Conservation (phyloP, 495 filamentous ascomycete genomes). For the Chlorociboria aeruginascens region DNA sequence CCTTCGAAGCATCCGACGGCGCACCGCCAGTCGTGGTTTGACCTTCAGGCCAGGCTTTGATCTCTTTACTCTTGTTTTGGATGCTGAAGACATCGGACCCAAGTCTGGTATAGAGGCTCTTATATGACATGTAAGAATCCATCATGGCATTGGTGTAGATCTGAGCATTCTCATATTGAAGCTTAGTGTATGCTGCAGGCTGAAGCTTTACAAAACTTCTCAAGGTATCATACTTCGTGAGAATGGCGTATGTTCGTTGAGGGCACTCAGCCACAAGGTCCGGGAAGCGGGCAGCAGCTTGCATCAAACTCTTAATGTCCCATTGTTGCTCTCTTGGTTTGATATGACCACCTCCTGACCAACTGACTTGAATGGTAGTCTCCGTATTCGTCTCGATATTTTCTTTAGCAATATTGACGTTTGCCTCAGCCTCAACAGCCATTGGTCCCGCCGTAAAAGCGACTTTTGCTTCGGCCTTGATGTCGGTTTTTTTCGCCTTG, state of each 20-base stretch:
- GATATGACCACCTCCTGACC: slow-evolving; percentile 18
- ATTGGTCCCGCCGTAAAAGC: not conserved
- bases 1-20: too few relatives aligned
- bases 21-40: too few relatives aligned
- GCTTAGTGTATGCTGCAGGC: slow-evolving; percentile 1
- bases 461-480: slow-evolving; percentile 5
- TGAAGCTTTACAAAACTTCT: not conserved
- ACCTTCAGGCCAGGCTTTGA: too few relatives aligned
- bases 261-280: slow-evolving; percentile 9
- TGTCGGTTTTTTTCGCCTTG: slow-evolving; percentile 6
- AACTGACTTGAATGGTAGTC: slow-evolving; percentile 17
- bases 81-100: not conserved
- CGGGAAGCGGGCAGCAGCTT: slow-evolving; percentile 10
- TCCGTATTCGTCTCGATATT: slow-evolving; percentile 11
- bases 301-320: slow-evolving; percentile 13
- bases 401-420: not conserved
- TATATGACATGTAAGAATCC: slow-evolving; percentile 13
- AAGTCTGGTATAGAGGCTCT: not conserved
- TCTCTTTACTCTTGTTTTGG: not conserved
- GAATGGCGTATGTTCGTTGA: slow-evolving; percentile 17
- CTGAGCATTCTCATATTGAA: slow-evolving; percentile 11
- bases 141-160: slow-evolving; percentile 12
- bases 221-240: slow-evolving; percentile 20
- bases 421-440: slow-evolving; percentile 1
- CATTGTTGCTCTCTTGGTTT: slow-evolving; percentile 11